Base-by-base conservation (phyloP, 257 asterid genomes). In the Capsicum baccatum region DNA sequence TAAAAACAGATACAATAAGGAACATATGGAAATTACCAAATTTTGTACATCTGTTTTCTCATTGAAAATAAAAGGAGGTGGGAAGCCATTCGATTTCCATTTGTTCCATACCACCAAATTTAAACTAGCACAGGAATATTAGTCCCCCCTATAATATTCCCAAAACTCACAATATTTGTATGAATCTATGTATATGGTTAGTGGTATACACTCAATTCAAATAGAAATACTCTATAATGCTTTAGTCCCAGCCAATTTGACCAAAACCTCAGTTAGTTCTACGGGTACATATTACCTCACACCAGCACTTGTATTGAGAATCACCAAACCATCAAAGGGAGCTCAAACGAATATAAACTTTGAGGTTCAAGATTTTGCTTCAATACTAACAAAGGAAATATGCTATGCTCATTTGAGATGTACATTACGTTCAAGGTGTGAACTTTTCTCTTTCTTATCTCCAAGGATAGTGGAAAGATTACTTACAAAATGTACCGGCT, bases 401-500 rank as follows among this genome's bases (percentile, higher is more conserved):
- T 1, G 1, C 19, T 16, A 4, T 76, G 81, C 47, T 52, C 63
- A 0, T 76, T 52, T 7, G 64, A 76, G 81, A 76, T 52, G 63
- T 52, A 50, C 60, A 74, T 74, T 73, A 21, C 13, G 44, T 50
- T 74, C 48, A 14, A 76, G 15, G 48, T 13, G 63, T 26, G 26
- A 52, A 26, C 26, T 52, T 52, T 76, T 37, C 42, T 54, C 26
- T 21, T 15, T 9, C 48, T 54, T 69, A 39, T 26, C 48, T 76
- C 48, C 81, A 8, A 76, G 7, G 81, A 54, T 8, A 26, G 50
- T 76, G 81, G 81, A 8, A 81, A 1, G 7, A 54, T 54, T 82
- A 83, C 80, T 68, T 83, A 83, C 80, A 63, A 33, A n/a, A 47
- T 56, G 60, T 56, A 9, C 63, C 58, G 52, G 12, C 19, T 67